phyloP scores from a whole-genome alignment of 176 grass and related monocot genomes.

The Guadua angustifolia region DNA sequence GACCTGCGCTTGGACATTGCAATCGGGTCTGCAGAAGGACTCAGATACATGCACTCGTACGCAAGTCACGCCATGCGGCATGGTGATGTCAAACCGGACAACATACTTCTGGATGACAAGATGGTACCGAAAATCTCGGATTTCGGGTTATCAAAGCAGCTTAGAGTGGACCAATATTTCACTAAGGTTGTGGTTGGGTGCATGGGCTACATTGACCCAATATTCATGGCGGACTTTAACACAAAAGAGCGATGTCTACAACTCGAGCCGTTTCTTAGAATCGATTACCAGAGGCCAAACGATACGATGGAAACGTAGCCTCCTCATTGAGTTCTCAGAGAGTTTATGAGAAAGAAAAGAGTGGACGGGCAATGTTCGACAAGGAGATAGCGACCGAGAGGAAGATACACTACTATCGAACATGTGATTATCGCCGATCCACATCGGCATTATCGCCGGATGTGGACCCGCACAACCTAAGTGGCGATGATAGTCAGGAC shows the following conservation, averaged over 20 bases:
- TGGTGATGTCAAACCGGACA: constrained; percentile 34
- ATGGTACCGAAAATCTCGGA: not conserved
- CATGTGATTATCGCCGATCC: no score
- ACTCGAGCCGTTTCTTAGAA: not conserved
- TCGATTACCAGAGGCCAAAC: not conserved
- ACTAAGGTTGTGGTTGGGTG: not conserved
- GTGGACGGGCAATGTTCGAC: not conserved
- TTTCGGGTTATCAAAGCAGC: not conserved
- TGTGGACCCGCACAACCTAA: no score
- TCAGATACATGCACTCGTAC: constrained; percentile 13
- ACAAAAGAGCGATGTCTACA: constrained; percentile 24
- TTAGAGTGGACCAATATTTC: not conserved
- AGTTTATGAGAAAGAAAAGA: not conserved
- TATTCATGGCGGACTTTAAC: not conserved
- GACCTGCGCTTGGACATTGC: not conserved
- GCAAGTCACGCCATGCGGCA: not conserved
- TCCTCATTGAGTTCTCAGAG: not conserved
- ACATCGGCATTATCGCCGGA: no score
- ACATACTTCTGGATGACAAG: constrained; percentile 28
- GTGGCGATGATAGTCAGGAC: no score
- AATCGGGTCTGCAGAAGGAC: constrained; percentile 9
- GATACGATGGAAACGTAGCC: not conserved
- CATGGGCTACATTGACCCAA: not conserved
- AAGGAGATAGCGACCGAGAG: not conserved
- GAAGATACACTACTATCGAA: no score